Conservation (phyloP, 257 asterid genomes). For the Solanum infundibuliforme region DNA sequence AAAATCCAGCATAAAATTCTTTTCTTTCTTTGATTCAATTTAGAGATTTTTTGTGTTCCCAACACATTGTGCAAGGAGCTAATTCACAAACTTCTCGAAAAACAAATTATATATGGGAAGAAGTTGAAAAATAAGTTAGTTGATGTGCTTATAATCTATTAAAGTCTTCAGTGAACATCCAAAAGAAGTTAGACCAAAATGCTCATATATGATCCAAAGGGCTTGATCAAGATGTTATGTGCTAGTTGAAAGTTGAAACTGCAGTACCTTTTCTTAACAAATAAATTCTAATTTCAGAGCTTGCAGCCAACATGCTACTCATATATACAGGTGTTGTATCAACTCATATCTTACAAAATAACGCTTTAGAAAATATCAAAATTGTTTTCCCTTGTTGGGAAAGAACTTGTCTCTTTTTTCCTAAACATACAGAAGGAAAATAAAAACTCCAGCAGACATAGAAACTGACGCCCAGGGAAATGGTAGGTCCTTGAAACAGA, state of each 20-base stretch:
- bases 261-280: not conserved
- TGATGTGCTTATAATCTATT: not conserved
- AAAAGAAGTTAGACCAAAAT: not conserved
- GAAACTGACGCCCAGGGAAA: slow-evolving; percentile 66
- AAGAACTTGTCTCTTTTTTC: slow-evolving; percentile 64
- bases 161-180: not conserved
- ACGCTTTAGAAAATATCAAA: slow-evolving; percentile 30
- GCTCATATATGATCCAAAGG: not conserved
- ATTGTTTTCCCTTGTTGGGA: slow-evolving; percentile 85
- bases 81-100: not conserved
- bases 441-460: slow-evolving; percentile 37
- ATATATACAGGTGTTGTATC: slow-evolving; percentile 10
- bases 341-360: slow-evolving; percentile 18
- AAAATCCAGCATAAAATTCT: not conserved
- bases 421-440: slow-evolving; percentile 43
- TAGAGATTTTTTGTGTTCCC: not conserved
- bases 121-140: not conserved
- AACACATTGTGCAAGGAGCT: not conserved
- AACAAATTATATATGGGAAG: not conserved
- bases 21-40: not conserved
- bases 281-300: not conserved
- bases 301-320: slow-evolving; percentile 10
- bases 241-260: not conserved
- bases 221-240: not conserved
- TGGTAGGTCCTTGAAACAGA: slow-evolving; percentile 90